Evolutionary conservation across 2,329 filamentous ascomycete genomes (phyloP).

Genomic region (Colletotrichum filicis): DNA sequence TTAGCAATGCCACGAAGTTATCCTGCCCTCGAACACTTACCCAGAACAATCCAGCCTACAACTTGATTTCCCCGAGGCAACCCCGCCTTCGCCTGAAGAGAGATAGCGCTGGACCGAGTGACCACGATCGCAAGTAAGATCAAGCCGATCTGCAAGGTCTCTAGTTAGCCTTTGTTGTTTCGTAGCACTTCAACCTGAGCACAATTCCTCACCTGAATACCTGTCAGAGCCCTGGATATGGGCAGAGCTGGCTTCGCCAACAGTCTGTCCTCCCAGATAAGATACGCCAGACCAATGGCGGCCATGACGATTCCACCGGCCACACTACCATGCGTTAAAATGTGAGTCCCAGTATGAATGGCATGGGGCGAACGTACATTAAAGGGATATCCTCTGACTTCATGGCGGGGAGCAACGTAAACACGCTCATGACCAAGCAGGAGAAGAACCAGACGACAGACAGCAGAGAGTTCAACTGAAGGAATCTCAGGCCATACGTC

Average conservation of each 20-base stretch:
- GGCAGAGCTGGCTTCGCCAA: slow-evolving; percentile 33
- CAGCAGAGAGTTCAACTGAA: slow-evolving; percentile 73
- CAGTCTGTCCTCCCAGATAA: slow-evolving; percentile 77
- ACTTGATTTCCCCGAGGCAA: slow-evolving; percentile 89
- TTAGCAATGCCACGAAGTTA: not conserved
- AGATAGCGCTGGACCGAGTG: slow-evolving; percentile 86
- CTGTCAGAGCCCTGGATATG: slow-evolving; percentile 70
- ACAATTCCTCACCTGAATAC: slow-evolving; percentile 66
- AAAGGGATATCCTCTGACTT: slow-evolving; percentile 82
- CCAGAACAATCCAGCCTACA: slow-evolving; percentile 83
- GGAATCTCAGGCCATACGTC: slow-evolving; percentile 78
- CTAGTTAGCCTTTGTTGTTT: slow-evolving; percentile 28
- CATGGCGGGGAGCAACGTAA: slow-evolving; percentile 88
- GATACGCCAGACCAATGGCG: slow-evolving; percentile 78
- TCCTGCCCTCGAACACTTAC: slow-evolving; percentile 56
- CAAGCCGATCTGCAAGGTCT: slow-evolving; percentile 70
- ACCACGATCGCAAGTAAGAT: slow-evolving; percentile 85
- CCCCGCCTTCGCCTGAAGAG: slow-evolving; percentile 85
- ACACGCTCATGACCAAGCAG: slow-evolving; percentile 86
- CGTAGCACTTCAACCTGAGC: not conserved
- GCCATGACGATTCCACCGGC: slow-evolving; percentile 84
- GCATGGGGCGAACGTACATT: slow-evolving; percentile 66
- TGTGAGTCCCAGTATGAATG: not conserved
- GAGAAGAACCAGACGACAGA: slow-evolving; percentile 78
- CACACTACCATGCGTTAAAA: slow-evolving; percentile 60